phyloP scores from a whole-genome alignment of 305 asterid genomes.

The Rubia tinctorum region DNA sequence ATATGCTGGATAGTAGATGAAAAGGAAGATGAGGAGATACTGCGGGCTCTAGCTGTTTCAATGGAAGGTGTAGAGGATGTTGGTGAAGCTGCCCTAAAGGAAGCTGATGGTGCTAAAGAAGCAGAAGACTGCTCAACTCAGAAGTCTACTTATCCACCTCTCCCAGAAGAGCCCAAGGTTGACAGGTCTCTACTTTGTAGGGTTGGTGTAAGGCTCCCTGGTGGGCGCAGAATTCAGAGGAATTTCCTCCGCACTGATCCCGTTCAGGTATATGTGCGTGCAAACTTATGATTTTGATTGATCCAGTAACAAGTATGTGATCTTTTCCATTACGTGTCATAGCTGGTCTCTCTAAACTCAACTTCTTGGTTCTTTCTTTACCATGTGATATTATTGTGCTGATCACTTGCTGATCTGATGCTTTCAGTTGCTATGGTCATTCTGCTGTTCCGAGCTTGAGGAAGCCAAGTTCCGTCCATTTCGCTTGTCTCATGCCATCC shows the following conservation, averaged over 20 bases:
- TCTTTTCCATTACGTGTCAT: not conserved
- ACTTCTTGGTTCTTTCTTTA: too few species aligned
- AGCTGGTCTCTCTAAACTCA: not conserved
- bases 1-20: slow-evolving; percentile 34
- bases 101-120: slow-evolving; percentile 43
- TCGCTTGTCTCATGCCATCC: slow-evolving; percentile 72
- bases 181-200: slow-evolving; percentile 72
- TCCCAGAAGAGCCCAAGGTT: slow-evolving; percentile 89
- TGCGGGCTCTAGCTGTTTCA: slow-evolving; percentile 73
- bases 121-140: slow-evolving; percentile 23
- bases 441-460: slow-evolving; percentile 67
- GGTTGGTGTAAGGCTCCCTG: slow-evolving; percentile 92
- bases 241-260: slow-evolving; percentile 82
- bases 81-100: slow-evolving; percentile 32
- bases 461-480: slow-evolving; percentile 57
- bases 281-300: not conserved
- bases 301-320: not conserved
- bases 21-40: slow-evolving; percentile 65
- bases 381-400: too few species aligned
- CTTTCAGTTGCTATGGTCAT: slow-evolving; percentile 83
- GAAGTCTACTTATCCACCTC: slow-evolving; percentile 62
- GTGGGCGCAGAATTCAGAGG: slow-evolving; percentile 91
- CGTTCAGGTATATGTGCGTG: slow-evolving; percentile 81
- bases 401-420: too few species aligned
- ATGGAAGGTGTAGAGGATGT: slow-evolving; percentile 57